Base-by-base conservation (phyloP, 23 red algal genomes). In the Porphyridium purpureum region DNA sequence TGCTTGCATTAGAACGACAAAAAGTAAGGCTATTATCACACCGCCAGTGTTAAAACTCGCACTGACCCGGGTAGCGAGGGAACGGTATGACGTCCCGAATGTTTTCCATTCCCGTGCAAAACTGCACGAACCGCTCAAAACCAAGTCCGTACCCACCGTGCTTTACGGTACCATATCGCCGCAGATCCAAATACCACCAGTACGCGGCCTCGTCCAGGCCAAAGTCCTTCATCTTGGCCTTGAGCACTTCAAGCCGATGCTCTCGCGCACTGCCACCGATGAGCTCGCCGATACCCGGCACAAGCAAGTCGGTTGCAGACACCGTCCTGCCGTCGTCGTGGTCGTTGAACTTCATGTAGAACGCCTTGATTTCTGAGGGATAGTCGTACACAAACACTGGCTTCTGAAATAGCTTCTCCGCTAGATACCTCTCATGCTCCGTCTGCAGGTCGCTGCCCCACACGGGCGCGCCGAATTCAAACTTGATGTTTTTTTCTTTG, bases 301-400 rank as follows among this genome's bases (percentile, higher is more conserved):
- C 90, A 7, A 98, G 76, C 34, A 98, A 47, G 59, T 98, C 90
- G 64, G 86, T 84, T 1, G 90, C 76, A 24, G 58, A 65, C 17
- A 77, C 70, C 29, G 90, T 98, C 25, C 64, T 63, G 4, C 64
- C 70, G 21, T 55, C 68, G 49, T 94, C 87, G 25, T 55, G 52
- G 28, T 86, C 74, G 55, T 98, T 98, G 47, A 29, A 46, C 9
- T 66, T 49, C 90, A 98, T 98, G 69, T 98, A 98, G 50, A 86
- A 98, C 47, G 90, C 90, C 63, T 98, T 98, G 50, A 98, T 98
- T 3, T 27, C 60, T 21, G 74, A 63, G 0, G 90, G 90, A 50
- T 98, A 98, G 44, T 98, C 72, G 52, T 75, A 98, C 32, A 98
- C 90, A 64, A 98, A 98, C 19, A 98, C 90, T 6, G 90, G 90